Percentiles rank a stretch among this genome's conserved stretches.
phyloP scores from a whole-genome alignment of 1,284 basidiomycete species.

The Amylostereum areolatum region DNA sequence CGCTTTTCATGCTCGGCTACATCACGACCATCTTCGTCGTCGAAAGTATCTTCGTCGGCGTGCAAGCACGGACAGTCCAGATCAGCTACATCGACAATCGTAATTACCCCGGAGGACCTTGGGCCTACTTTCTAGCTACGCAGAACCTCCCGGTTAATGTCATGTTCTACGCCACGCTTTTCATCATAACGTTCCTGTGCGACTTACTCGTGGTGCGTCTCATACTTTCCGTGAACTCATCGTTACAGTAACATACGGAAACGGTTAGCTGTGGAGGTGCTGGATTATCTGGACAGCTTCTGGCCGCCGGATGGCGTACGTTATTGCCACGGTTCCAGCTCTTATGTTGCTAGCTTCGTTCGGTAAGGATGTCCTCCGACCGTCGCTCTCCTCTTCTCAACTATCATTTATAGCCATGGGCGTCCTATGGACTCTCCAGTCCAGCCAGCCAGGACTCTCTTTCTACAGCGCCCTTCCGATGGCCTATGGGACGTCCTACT shows the following conservation, averaged over 20 bases:
- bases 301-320: not conserved
- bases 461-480: constrained; percentile 16
- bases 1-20: constrained; percentile 14
- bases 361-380: not conserved
- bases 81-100: constrained; percentile 29
- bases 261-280: constrained; percentile 19
- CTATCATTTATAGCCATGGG: not conserved
- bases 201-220: constrained; percentile 20
- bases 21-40: constrained; percentile 23
- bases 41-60: constrained; percentile 22
- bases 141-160: constrained; percentile 13
- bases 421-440: constrained; percentile 6
- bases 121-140: constrained; percentile 11
- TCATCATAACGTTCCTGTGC: constrained; percentile 19
- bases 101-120: constrained; percentile 20
- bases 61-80: constrained; percentile 19
- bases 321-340: no score
- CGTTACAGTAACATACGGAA: not conserved
- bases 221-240: not conserved
- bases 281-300: constrained; percentile 16
- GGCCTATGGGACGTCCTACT: constrained; percentile 21
- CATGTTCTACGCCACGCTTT: constrained; percentile 12
- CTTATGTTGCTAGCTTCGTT: not conserved
- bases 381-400: not conserved
- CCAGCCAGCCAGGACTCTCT: constrained; percentile 12